Base-by-base conservation (phyloP, 331 rosid species). In the Arachis monticola region DNA sequence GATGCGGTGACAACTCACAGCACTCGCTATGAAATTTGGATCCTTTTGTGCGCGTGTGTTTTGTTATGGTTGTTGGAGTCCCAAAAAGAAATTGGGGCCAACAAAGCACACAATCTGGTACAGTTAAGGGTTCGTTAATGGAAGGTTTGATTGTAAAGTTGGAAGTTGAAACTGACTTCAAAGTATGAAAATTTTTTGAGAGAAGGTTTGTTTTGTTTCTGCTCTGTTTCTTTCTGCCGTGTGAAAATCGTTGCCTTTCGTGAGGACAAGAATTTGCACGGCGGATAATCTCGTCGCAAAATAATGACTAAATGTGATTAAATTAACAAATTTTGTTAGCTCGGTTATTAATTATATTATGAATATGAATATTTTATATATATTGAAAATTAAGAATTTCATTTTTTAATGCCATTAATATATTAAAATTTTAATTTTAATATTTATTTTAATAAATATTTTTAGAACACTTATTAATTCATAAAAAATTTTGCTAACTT, bases 241-340 rank as follows among this genome's bases (percentile, higher is more conserved):
- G 69, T 30, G 53, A 48, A 48, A 48, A 48, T 3, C 9, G 48
- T 27, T 75, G 67, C 73, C 64, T 80, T 80, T 60, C 84, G 31
- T 75, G 69, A 63, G 69, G 77, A 63, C 81, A 1, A 56, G 80
- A 80, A 75, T 75, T 67, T 69, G 69, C 77, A 53, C 59, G 1
- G 17, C 57, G 5, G 7, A 14, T 55, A 55, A 55, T 55, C 6
- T 6, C 8, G 48, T 45, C 48, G 48, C 8, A 45, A 45, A 45
- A 6, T 5, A 45, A 45, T 11, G 48, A 56, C 27, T 10, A 5
- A 35, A 35, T 35, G 40, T 35, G 40, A 38, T 38, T 38, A 38
- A 4, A 38, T 38, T 38, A 38, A 38, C 0, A 38, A 3, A 38
- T 2, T 38, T 27, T 27, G 30, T 27, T 27, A 27, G 30, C 2